phyloP scores from a whole-genome alignment of 305 asterid genomes.

The Fraxinus xanthoxyloides region DNA sequence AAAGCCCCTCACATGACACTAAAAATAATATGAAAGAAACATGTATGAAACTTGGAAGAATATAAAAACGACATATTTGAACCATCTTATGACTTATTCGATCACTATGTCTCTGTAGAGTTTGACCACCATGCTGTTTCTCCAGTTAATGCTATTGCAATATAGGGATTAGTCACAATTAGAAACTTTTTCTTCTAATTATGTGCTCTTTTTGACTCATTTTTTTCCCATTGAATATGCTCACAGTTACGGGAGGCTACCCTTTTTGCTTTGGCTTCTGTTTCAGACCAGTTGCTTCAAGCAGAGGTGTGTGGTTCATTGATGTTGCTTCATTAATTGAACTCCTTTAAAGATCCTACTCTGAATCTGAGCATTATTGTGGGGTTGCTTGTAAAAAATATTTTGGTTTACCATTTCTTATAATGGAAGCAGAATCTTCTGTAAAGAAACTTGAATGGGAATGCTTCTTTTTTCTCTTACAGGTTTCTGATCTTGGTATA shows the following conservation, averaged over 20 bases:
- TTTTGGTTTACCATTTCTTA: background rate
- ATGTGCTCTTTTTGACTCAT: slow-evolving; percentile 10
- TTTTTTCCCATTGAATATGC: slow-evolving; percentile 16
- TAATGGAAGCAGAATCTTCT: slow-evolving; percentile 1
- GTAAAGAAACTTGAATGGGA: slow-evolving; percentile 11
- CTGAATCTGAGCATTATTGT: background rate
- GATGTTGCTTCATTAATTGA: slow-evolving; percentile 2
- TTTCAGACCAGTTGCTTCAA: slow-evolving; percentile 81
- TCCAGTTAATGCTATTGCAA: background rate
- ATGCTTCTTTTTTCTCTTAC: slow-evolving; percentile 24
- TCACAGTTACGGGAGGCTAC: slow-evolving; percentile 92
- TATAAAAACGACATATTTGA: background rate
- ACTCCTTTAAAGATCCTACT: slow-evolving; percentile 6
- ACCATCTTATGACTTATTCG: background rate
- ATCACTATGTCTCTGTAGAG: background rate
- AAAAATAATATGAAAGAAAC: background rate
- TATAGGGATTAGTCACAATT: background rate
- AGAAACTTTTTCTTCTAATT: background rate
- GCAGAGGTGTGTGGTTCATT: slow-evolving; percentile 56
- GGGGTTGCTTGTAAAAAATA: slow-evolving; percentile 14
- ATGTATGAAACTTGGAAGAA: background rate
- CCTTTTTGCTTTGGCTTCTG: slow-evolving; percentile 80
- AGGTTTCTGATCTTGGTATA: slow-evolving; percentile 63
- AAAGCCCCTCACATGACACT: background rate
- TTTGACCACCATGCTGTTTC: slow-evolving; percentile 1